These are phyloP conservation scores for Millerozyma miso DNA, from an alignment of 805 yeast genomes.

Conservation along the genomic window DNA sequence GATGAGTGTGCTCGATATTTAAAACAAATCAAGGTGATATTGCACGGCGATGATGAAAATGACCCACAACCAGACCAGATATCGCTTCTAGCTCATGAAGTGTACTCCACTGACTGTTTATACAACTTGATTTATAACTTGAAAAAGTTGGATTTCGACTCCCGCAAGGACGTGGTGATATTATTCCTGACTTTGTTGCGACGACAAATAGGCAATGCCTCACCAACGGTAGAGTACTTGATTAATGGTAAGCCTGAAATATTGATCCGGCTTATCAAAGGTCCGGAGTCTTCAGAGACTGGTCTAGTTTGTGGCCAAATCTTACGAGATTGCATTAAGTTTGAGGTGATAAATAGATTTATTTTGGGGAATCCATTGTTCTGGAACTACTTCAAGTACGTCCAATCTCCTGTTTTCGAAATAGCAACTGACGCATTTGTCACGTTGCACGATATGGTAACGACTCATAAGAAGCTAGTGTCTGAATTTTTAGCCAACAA, in stretches of 20 bases:
- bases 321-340: constrained; percentile 78
- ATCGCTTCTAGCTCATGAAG: constrained; percentile 73
- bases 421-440: constrained; percentile 86
- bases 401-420: constrained; percentile 76
- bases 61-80: constrained; percentile 70
- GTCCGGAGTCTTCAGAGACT: constrained; percentile 70
- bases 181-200: constrained; percentile 74
- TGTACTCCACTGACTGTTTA: constrained; percentile 67
- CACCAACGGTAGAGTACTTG: constrained; percentile 86
- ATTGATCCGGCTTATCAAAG: constrained; percentile 55
- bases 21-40: constrained; percentile 57
- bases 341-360: constrained; percentile 62
- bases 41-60: constrained; percentile 66
- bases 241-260: constrained; percentile 58
- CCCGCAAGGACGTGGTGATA: constrained; percentile 75
- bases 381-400: constrained; percentile 83
- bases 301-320: constrained; percentile 75
- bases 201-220: constrained; percentile 68
- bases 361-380: constrained; percentile 57
- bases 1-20: constrained; percentile 72
- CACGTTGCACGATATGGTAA: constrained; percentile 66
- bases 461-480: constrained; percentile 64
- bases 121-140: constrained; percentile 57
- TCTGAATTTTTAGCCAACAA: constrained; percentile 64
- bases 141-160: constrained; percentile 76